Percentiles rank a stretch among this genome's conserved stretches.
phyloP scores from a whole-genome alignment of 2,329 filamentous ascomycete genomes.

The Penicillium crustosum region DNA sequence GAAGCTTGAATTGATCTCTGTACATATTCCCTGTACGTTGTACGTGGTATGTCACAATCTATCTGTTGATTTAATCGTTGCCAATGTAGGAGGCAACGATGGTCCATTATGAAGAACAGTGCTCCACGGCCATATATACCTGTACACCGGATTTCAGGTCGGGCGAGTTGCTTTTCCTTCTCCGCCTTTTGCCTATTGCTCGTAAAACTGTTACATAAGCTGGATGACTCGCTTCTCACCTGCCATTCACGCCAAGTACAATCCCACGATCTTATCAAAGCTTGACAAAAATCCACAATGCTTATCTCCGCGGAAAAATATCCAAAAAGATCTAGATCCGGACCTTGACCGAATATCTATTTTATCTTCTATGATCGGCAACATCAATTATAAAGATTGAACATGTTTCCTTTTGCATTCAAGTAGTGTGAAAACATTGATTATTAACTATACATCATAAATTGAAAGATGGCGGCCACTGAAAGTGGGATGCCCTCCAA shows the following conservation, averaged over 20 bases:
- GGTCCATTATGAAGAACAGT: not conserved
- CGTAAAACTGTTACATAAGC: too few species aligned
- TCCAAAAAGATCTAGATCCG: not conserved
- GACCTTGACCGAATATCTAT: not conserved
- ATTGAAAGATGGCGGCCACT: not conserved
- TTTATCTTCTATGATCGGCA: not conserved
- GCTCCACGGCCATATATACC: not conserved
- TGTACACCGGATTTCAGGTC: too few species aligned
- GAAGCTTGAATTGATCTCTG: not conserved
- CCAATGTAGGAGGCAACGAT: not conserved
- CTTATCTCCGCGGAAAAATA: not conserved
- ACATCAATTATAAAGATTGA: not conserved
- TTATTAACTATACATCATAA: not conserved
- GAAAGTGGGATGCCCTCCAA: constrained; percentile 4
- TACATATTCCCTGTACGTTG: constrained; percentile 6
- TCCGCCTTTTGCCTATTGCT: too few species aligned
- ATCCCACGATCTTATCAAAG: constrained; percentile 4
- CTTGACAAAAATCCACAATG: not conserved
- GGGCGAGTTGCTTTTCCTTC: too few species aligned
- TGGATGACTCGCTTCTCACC: too few species aligned
- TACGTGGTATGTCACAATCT: constrained; percentile 1
- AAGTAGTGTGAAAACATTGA: too few species aligned
- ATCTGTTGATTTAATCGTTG: not conserved
- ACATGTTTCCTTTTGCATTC: not conserved
- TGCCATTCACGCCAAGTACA: too few species aligned